A percentile compares a stretch with the other conserved stretches of the same genome.
Conservation (phyloP, 1,284 basidiomycete genomes). For the Lignosus rhinocerotis region DNA sequence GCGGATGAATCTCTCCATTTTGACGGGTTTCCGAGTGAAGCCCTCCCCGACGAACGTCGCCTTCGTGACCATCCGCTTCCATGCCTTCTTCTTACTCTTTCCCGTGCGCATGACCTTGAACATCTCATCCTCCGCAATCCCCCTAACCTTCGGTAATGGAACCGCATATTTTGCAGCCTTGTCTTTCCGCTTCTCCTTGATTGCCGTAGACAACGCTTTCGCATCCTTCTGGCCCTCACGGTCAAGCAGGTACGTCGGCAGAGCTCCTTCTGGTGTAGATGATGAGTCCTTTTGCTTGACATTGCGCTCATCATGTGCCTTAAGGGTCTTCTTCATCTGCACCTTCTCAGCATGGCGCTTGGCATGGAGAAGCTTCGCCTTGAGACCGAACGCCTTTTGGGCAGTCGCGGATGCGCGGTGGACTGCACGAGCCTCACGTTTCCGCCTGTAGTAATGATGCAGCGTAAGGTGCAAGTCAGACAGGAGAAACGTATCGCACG, state of each 20-base stretch:
- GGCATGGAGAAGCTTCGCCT: conserved; percentile 96
- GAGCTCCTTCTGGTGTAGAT: conserved; percentile 82
- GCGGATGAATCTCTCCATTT: conserved; percentile 97
- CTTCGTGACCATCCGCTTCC: conserved; percentile 99
- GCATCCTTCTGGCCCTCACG: conserved; percentile 97
- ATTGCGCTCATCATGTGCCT: conserved; percentile 98
- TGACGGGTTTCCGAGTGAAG: conserved; percentile 98
- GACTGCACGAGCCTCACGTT: conserved; percentile 88
- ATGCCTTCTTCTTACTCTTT: conserved; percentile 94
- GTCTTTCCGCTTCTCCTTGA: conserved; percentile 99
- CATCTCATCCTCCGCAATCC: conserved; percentile 99
- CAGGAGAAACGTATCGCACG: conserved; percentile 29
- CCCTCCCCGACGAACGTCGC: conserved; percentile 98
- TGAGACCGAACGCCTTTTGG: conserved; percentile 95
- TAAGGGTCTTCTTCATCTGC: conserved; percentile 98
- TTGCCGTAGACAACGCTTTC: conserved; percentile 94
- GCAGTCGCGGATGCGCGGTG: conserved; percentile 88
- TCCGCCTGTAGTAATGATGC: conserved; percentile 64
- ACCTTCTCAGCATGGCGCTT: conserved; percentile 97
- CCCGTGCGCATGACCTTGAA: conserved; percentile 99
- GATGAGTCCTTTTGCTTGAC: conserved; percentile 91
- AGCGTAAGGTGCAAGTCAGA: neutral
- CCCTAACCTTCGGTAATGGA: conserved; percentile 94
- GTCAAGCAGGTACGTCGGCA: conserved; percentile 95
- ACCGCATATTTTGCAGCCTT: conserved; percentile 99